Evolutionary conservation across 179 eudicot genomes (phyloP), one percentile per base, ranked within the genome.

Genomic region (Camellia oleifera): DNA sequence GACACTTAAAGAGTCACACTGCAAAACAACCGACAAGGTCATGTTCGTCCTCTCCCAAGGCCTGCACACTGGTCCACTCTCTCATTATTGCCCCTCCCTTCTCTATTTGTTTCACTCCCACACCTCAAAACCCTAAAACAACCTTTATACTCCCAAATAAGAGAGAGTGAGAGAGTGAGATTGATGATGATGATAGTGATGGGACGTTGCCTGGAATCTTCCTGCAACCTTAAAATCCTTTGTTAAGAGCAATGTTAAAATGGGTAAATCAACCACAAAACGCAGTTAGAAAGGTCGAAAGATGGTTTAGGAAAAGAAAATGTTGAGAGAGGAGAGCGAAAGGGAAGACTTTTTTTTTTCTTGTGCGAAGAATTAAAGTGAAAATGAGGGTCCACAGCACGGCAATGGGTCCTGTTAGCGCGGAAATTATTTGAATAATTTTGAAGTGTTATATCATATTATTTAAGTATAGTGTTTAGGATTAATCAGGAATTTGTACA

Each of bases 1-100:
- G 72, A 61, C 54, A 78, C 18, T 62, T 23, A 75, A 46, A 50
- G 42, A 58, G 50, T 8, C 23, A 52, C 70, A 57, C 75, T 40
- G 66, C 54, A 48, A 72, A 84, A 84, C 81, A 82, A 84, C 92
- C 92, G 97, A 92, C 97, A 92, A 78, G 72, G 76, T 88, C 89
- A 88, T 88, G 89, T 84, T 88, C 81, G 66, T 86, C 82, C 78
- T 83, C 91, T 88, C 70, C 83, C 67, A 83, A 71, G 81, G 82
- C 89, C 93, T 92, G 97, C 91, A 91, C 54, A 72, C 75, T 70
- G 91, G 92, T 89, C 87, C 88, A 83, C 88, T 76, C 66, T 54
- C 85, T 85, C 87, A 84, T 88, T 76, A 87, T 88, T 85, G 83
- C 79, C 17, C 0, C 61, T 0, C 65, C n/a, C 40, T 48, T 12